Base-by-base conservation (phyloP, 208 protist genomes). In the Acanthamoeba royreba region DNA sequence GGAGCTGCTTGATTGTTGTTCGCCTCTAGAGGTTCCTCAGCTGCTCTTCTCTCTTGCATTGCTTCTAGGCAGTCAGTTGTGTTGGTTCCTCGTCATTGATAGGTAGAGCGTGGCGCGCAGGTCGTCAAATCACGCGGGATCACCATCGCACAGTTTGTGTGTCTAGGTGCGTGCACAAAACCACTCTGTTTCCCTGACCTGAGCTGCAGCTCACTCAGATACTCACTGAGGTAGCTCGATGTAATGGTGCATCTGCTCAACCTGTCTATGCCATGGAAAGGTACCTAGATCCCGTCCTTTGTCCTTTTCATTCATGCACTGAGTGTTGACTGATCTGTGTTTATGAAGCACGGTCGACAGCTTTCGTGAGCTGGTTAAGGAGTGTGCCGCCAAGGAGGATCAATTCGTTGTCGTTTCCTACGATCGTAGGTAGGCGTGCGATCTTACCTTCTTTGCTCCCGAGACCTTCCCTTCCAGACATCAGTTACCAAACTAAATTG, bases 1-100 rank as follows among this genome's bases (percentile, higher is more conserved):
- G 52, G 95, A 97, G 87, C 77, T 98, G 72, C 92, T 98, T 1
- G 94, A 96, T 31, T 98, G 97, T 93, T 98, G 97, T 93, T 79
- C 72, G 40, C 88, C 95, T 1, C 55, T 97, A 11, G 95, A 97
- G 31, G 40, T 92, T 17, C 49, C 15, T 22, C 13, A 58, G 49
- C 15, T n/a, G 49, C 15, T 22, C 49, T 58, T 22, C 49, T 31
- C 19, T 33, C 13, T 46, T 13, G 69, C 28, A 15, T 31, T 81
- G 69, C 17, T 81, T n/a, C n/a, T n/a, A n/a, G n/a, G n/a, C n/a
- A n/a, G n/a, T n/a, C n/a, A n/a, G n/a, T n/a, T n/a, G n/a, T n/a
- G n/a, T n/a, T n/a, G n/a, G n/a, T 22, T 58, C 22, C 49, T 58
- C 49, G 22, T 22, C 49, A 13, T 22, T 58, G 49, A 58, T 13